Conservation (phyloP, 352 stramenopile species). For the Globisporangium splendens region DNA sequence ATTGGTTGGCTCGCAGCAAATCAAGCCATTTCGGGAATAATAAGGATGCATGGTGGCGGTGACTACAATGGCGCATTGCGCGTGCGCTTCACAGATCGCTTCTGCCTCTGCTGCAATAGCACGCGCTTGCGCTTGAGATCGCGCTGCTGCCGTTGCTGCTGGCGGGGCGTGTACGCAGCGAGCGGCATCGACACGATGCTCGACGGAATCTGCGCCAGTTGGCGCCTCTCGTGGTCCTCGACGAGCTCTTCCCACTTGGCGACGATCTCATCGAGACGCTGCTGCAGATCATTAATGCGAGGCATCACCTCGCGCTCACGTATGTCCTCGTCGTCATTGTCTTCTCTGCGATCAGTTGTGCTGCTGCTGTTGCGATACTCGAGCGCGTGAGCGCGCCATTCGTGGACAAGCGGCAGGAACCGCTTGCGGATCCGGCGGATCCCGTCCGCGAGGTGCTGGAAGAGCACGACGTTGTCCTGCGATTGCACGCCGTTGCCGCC, state of each 20-base stretch:
- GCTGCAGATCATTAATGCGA: constrained; percentile 25
- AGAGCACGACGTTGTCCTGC: constrained; percentile 67
- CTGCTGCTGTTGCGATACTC: constrained; percentile 1
- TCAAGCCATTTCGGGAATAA: constrained; percentile 1
- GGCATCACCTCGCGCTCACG: constrained; percentile 19
- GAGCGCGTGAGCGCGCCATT: constrained; percentile 28
- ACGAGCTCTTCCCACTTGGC: constrained; percentile 42
- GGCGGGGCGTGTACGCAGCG: constrained; percentile 20
- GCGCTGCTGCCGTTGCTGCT: background rate
- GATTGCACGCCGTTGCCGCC: constrained; percentile 44
- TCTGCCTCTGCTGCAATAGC: background rate
- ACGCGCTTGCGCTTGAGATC: constrained; percentile 3
- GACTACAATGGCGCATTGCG: no score
- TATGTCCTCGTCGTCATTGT: background rate
- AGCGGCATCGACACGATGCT: constrained; percentile 32
- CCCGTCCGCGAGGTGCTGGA: constrained; percentile 42
- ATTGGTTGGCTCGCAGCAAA: constrained; percentile 9
- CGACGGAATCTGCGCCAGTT: background rate
- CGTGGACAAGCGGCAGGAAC: constrained; percentile 58
- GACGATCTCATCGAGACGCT: constrained; percentile 20
- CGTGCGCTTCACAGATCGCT: background rate
- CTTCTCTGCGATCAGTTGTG: background rate
- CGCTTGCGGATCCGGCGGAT: constrained; percentile 64
- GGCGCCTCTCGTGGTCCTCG: constrained; percentile 14
- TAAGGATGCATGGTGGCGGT: background rate